A percentile compares a stretch with the other conserved stretches of the same genome.
Conservation (phyloP, 805 yeast species). For the Saturnispora diversa region DNA sequence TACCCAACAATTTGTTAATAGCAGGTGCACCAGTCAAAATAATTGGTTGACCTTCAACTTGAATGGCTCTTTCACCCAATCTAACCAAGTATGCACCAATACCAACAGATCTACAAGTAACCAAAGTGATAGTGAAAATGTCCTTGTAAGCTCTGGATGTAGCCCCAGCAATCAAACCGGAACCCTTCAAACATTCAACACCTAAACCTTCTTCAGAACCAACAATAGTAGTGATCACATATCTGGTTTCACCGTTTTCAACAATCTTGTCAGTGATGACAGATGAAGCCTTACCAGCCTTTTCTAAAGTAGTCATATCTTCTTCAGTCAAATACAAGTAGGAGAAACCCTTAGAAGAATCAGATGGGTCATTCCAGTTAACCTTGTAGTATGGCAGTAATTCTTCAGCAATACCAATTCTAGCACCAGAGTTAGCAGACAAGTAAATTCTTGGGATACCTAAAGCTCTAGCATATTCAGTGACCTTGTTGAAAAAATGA, state of each 20-base stretch:
- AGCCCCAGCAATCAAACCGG: conserved; percentile 98
- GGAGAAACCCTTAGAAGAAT: conserved; percentile 80
- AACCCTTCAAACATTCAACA: conserved; percentile 96
- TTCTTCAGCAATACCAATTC: conserved; percentile 98
- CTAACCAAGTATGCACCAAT: conserved; percentile 98
- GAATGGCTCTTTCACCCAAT: conserved; percentile 97
- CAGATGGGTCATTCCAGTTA: conserved; percentile 76
- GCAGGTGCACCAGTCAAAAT: conserved; percentile 99
- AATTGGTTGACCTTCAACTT: conserved; percentile 97
- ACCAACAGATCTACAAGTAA: conserved; percentile 99
- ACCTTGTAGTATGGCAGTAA: conserved; percentile 81
- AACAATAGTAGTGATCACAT: conserved; percentile 73
- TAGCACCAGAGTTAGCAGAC: conserved; percentile 98
- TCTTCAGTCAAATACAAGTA: conserved; percentile 77
- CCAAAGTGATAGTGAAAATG: conserved; percentile 94
- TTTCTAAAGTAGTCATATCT: conserved; percentile 48
- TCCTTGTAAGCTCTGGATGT: conserved; percentile 97
- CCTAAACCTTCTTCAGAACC: conserved; percentile 97
- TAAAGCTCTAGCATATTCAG: conserved; percentile 79
- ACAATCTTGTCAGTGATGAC: conserved; percentile 73
- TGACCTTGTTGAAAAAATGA: conserved; percentile 81
- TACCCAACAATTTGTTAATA: conserved; percentile 89
- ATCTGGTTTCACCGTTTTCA: conserved; percentile 77
- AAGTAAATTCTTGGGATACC: conserved; percentile 95
- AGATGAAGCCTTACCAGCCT: conserved; percentile 50